phyloP scores from a whole-genome alignment of 768 basidiomycete genomes.

The Asterophora lycoperdoides region DNA sequence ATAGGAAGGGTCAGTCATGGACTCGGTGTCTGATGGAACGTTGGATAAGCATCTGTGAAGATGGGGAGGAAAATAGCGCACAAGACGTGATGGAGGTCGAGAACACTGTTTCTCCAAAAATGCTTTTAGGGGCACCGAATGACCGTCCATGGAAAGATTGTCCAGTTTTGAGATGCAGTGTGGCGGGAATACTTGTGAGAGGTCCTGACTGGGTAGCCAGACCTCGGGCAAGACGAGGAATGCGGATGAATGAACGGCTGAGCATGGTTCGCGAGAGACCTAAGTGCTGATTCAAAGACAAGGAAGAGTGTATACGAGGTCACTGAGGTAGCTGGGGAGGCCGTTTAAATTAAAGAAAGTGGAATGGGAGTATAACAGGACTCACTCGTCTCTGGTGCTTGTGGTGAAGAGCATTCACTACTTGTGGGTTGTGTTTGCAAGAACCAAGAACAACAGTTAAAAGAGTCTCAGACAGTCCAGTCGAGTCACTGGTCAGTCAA shows the following conservation, averaged over 20 bases:
- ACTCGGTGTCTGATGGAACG: conserved; percentile 81
- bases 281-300: conserved; percentile 28
- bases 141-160: conserved; percentile 87
- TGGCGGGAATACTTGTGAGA: conserved; percentile 57
- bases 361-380: conserved; percentile 10
- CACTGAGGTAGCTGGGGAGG: conserved; percentile 72
- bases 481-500: too few species aligned
- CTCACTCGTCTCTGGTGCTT: conserved; percentile 87
- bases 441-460: too few species aligned
- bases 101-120: conserved; percentile 97
- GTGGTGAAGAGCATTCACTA: conserved; percentile 78
- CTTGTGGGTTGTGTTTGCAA: conserved; percentile 16
- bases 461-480: too few species aligned
- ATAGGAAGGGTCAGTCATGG: conserved; percentile 99
- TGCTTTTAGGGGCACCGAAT: conserved; percentile 84
- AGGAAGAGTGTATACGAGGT: conserved; percentile 81
- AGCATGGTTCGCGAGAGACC: conserved; percentile 44
- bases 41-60: conserved; percentile 2
- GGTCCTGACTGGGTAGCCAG: conserved; percentile 64
- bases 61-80: conserved; percentile 33
- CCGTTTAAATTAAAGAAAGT: conserved; percentile 20
- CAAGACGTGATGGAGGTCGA: conserved; percentile 98
- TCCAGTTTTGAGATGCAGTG: conserved; percentile 89
- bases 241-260: conserved; percentile 46
- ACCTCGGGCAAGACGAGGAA: conserved; percentile 49